Base-by-base conservation (phyloP, 805 yeast genomes). In the Nakazawaea populi region DNA sequence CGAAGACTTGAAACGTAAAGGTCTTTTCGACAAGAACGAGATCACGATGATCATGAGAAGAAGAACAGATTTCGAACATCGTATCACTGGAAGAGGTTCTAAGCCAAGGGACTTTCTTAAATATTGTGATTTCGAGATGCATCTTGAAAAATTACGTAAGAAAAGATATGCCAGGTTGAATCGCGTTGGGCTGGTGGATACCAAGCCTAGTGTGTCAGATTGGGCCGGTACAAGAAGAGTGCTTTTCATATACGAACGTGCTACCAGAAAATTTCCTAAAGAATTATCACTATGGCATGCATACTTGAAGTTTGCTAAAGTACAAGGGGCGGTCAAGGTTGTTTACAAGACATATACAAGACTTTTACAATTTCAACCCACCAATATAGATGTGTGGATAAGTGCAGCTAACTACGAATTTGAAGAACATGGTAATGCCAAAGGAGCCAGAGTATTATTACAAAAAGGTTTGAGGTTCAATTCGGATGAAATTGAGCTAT, bases 21-120 rank as follows among this genome's bases (percentile, higher is more conserved):
- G 90, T 3, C 73, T 94, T 5, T 94, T 94, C 66, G 85, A 82
- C 41, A 87, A 87, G 58, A 79, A 79, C 58, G 99, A 94, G 68
- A 82, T 90, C 56, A 82, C 85, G 40, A 76, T 78, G 72, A 85
- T 94, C 49, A 89, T 92, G 89, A 84, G 94, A 69, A 80, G 90
- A 63, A 79, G 99, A 70, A 92, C 97, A 0, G 97, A 91, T 68
- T 94, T 90, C 60, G 99, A 94, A 68, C 96, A 94, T 65, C 71
- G 96, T 52, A 79, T 94, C 49, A 79, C 80, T 43, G 88, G 96
- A 42, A 77, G 98, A 66, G 96, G 94, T 1, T 80, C 91, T 10
- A 82, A 78, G 55, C 79, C 89, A 2, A 70, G 79, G 48, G 98
- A 92, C 65, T 95, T 83, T 61, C 63, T 88, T 51, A 78, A 79